A percentile compares a stretch with the other conserved stretches of the same genome.
Conservation (phyloP, 208 protist species). For the Leishmania tarentolae region DNA sequence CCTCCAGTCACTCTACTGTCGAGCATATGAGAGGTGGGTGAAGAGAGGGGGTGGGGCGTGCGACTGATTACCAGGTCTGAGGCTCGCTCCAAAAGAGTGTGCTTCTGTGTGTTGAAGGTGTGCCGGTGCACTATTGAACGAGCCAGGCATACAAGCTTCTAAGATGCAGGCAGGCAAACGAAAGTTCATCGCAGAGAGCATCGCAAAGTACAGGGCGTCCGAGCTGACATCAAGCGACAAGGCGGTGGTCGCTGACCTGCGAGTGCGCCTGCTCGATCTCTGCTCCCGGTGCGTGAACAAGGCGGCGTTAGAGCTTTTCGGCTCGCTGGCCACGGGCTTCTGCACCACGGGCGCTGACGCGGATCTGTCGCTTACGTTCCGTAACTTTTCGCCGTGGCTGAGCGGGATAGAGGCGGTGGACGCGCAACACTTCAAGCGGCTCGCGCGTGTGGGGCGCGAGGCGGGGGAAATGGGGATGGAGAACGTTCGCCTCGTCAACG, state of each 20-base stretch:
- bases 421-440: conserved; percentile 69
- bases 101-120: not conserved
- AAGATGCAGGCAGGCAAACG: conserved; percentile 26
- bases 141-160: not conserved
- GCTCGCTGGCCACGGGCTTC: conserved; percentile 86
- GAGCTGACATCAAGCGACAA: conserved; percentile 35
- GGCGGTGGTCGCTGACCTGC: conserved; percentile 58
- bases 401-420: conserved; percentile 59
- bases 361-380: conserved; percentile 87
- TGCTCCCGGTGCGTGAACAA: conserved; percentile 85
- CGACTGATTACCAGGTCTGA: not conserved
- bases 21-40: not conserved
- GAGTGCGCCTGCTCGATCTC: conserved; percentile 66
- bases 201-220: conserved; percentile 64
- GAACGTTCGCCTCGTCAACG: conserved; percentile 74
- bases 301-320: conserved; percentile 78
- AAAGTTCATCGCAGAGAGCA: conserved; percentile 75
- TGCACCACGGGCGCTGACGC: conserved; percentile 77
- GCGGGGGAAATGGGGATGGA: conserved; percentile 81
- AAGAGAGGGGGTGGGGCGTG: not conserved
- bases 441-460: conserved; percentile 78
- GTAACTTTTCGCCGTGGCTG: conserved; percentile 88
- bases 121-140: not conserved
- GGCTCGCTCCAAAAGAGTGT: not conserved
- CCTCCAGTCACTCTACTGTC: not conserved